Percentiles rank a stretch among this genome's conserved stretches.
Conservation (phyloP, 495 filamentous ascomycete genomes). For the Sporormia fimetaria region DNA sequence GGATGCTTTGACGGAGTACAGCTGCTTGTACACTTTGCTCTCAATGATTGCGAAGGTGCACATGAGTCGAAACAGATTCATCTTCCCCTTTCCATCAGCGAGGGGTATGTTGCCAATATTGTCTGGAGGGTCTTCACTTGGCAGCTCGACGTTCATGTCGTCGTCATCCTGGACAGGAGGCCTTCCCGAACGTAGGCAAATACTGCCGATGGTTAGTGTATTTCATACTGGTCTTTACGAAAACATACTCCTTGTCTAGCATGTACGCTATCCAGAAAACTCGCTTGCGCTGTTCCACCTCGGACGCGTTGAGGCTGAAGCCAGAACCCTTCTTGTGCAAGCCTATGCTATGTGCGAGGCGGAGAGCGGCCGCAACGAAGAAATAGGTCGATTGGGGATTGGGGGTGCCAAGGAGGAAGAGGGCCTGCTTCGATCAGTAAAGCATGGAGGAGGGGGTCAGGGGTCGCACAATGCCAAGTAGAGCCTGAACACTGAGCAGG, state of each 20-base stretch:
- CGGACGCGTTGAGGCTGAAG: conserved; percentile 80
- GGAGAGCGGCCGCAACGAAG: conserved; percentile 83
- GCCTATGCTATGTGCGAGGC: conserved; percentile 86
- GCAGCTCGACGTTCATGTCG: conserved; percentile 95
- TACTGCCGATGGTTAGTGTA: conserved; percentile 35
- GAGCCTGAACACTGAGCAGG: conserved; percentile 87
- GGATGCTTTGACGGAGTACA: conserved; percentile 86
- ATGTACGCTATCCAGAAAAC: conserved; percentile 99
- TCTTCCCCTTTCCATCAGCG: conserved; percentile 78
- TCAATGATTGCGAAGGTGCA: conserved; percentile 85
- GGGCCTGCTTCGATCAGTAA: conserved; percentile 40
- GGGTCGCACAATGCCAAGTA: conserved; percentile 70
- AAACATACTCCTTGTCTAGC: conserved; percentile 72
- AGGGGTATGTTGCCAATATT: conserved; percentile 89
- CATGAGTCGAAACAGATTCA: conserved; percentile 87
- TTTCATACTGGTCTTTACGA: background rate
- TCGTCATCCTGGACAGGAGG: conserved; percentile 94
- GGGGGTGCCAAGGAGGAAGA: conserved; percentile 92
- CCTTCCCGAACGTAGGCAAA: conserved; percentile 83
- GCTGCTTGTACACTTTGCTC: conserved; percentile 83
- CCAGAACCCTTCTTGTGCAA: conserved; percentile 84
- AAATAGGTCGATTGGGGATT: conserved; percentile 95
- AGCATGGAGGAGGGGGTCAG: background rate
- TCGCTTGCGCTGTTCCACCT: conserved; percentile 88
- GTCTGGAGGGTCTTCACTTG: conserved; percentile 79